phyloP scores from a whole-genome alignment of 176 grass and related monocot species.

The Cenchrus fungigraminus region DNA sequence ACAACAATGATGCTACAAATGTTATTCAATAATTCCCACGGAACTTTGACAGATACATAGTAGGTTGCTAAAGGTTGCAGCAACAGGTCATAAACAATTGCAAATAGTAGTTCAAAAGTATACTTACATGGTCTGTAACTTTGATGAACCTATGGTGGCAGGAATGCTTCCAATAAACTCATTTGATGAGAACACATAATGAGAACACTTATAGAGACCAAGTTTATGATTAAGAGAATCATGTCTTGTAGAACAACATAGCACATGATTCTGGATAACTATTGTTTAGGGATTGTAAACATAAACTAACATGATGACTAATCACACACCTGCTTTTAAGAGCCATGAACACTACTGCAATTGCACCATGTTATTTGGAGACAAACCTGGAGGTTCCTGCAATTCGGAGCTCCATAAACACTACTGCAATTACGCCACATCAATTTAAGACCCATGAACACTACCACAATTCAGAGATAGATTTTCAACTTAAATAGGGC shows the following conservation, averaged over 20 bases:
- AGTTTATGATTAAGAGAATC: not conserved
- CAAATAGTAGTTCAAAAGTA: constrained; percentile 12
- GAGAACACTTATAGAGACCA: constrained; percentile 11
- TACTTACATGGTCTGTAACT: constrained; percentile 80
- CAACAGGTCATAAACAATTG: constrained; percentile 22
- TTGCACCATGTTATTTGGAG: too few species aligned
- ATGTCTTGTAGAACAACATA: not conserved
- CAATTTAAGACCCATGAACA: too few species aligned
- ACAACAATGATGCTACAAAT: too few species aligned
- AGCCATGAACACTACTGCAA: too few species aligned
- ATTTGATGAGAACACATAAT: constrained; percentile 70
- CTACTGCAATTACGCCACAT: too few species aligned
- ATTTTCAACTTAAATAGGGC: too few species aligned
- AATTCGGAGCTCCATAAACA: too few species aligned
- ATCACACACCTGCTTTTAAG: not conserved
- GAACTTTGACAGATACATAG: not conserved
- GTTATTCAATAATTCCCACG: too few species aligned
- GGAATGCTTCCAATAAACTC: constrained; percentile 82
- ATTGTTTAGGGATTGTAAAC: not conserved
- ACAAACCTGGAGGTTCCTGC: too few species aligned
- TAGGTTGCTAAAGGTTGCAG: not conserved
- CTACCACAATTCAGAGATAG: too few species aligned
- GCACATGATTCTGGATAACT: not conserved
- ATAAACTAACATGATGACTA: not conserved
- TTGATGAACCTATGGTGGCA: constrained; percentile 81